Evolutionary conservation across 2,329 filamentous ascomycete species (phyloP).

Genomic region (Endocalyx cinctus): DNA sequence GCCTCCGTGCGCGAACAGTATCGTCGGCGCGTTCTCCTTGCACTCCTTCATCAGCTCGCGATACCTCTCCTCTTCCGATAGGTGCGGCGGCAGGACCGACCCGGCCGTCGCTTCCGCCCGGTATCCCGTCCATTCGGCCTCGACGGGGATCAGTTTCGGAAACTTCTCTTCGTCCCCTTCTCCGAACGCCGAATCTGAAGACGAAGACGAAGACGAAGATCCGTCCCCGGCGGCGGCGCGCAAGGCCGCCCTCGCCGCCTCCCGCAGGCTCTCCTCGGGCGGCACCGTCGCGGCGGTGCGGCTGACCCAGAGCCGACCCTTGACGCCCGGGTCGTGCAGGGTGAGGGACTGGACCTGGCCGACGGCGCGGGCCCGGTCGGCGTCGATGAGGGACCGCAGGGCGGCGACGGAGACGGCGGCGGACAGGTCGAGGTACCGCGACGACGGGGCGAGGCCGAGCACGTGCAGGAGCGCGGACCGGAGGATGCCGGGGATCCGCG

Average conservation of each 20-base stretch:
- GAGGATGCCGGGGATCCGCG: constrained; percentile 57
- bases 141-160: constrained; percentile 52
- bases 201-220: no score
- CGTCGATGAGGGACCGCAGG: constrained; percentile 59
- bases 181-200: no score
- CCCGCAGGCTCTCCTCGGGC: constrained; percentile 49
- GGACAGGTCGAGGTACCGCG: constrained; percentile 72
- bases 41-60: constrained; percentile 63
- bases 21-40: constrained; percentile 54
- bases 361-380: constrained; percentile 45
- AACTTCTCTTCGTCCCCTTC: constrained; percentile 28
- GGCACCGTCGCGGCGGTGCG: constrained; percentile 61
- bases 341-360: constrained; percentile 53
- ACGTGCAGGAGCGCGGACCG: constrained; percentile 59
- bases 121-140: constrained; percentile 75
- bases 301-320: constrained; percentile 78
- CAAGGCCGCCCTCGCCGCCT: constrained; percentile 55
- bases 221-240: constrained; percentile 41
- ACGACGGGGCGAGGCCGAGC: constrained; percentile 63
- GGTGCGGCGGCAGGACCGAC: constrained; percentile 45
- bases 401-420: constrained; percentile 70
- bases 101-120: constrained; percentile 48
- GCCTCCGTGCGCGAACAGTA: constrained; percentile 74
- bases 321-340: constrained; percentile 42
- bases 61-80: constrained; percentile 63